Evolutionary conservation across 768 basidiomycete genomes (phyloP).

Genomic region (Phlebiopsis flavidoalba): DNA sequence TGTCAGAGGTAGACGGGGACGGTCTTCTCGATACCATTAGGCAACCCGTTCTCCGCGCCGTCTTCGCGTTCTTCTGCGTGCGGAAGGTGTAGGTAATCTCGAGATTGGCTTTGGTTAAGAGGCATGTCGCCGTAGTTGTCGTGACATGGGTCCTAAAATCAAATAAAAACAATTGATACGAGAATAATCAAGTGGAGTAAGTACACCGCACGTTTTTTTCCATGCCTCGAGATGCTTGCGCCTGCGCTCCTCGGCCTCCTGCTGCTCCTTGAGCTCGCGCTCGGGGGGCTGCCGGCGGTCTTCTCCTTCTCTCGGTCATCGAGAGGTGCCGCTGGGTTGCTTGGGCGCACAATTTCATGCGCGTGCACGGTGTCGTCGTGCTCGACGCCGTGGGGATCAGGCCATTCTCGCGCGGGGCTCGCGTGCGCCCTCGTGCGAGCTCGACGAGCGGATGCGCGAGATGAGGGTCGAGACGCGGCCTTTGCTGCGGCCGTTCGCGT

Average conservation of each 20-base stretch:
- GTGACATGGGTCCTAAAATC: slow-evolving; percentile 19
- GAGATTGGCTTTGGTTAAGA: slow-evolving; percentile 76
- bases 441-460: slow-evolving; percentile 2
- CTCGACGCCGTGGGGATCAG: not conserved
- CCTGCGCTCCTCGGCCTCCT: slow-evolving; percentile 13
- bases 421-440: not conserved
- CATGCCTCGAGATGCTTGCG: slow-evolving; percentile 15
- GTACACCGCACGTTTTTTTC: slow-evolving; percentile 3
- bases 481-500: not conserved
- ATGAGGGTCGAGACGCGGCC: slow-evolving; percentile 1
- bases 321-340: not conserved
- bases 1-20: not conserved
- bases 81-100: not conserved
- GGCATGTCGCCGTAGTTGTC: slow-evolving; percentile 76
- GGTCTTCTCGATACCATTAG: not conserved
- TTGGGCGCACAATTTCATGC: slow-evolving; percentile 7
- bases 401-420: not conserved
- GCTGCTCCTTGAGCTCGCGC: slow-evolving; percentile 18
- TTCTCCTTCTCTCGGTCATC: slow-evolving; percentile 21
- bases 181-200: not conserved
- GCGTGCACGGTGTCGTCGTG: not conserved
- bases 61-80: not conserved
- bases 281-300: slow-evolving; percentile 18
- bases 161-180: not conserved
- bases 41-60: not conserved